Percentiles rank a stretch among this genome's conserved stretches.
phyloP scores from a whole-genome alignment of 352 stramenopile genomes.

The Blastocystis sp. region DNA sequence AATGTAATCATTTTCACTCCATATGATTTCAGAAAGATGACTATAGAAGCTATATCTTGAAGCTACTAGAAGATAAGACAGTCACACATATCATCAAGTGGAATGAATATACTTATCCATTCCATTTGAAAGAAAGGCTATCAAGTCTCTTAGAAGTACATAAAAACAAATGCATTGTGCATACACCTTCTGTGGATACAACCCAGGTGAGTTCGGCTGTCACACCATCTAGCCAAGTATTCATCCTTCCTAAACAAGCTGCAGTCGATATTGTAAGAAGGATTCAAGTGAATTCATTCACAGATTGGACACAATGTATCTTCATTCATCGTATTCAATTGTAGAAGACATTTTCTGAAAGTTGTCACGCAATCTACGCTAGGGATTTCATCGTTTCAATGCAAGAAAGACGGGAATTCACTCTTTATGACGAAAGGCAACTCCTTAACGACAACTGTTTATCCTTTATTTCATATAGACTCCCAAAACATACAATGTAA shows the following conservation, averaged over 20 bases:
- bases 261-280: background rate
- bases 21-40: no score
- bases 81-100: background rate
- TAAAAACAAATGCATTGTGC: background rate
- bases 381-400: background rate
- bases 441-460: no score
- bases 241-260: background rate
- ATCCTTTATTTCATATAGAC: no score
- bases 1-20: no score
- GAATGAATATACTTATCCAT: background rate
- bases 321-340: background rate
- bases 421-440: no score
- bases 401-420: background rate
- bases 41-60: no score
- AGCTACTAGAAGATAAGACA: background rate
- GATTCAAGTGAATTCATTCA: background rate
- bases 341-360: background rate
- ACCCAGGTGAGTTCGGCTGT: background rate
- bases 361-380: background rate
- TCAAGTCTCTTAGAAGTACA: background rate
- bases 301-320: background rate
- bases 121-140: background rate
- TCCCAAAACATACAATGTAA: no score
- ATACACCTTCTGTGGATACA: background rate
- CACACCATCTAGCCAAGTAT: background rate